Evolutionary conservation across 1,284 basidiomycete species (phyloP).

Genomic region (Leucoagaricus sp.): DNA sequence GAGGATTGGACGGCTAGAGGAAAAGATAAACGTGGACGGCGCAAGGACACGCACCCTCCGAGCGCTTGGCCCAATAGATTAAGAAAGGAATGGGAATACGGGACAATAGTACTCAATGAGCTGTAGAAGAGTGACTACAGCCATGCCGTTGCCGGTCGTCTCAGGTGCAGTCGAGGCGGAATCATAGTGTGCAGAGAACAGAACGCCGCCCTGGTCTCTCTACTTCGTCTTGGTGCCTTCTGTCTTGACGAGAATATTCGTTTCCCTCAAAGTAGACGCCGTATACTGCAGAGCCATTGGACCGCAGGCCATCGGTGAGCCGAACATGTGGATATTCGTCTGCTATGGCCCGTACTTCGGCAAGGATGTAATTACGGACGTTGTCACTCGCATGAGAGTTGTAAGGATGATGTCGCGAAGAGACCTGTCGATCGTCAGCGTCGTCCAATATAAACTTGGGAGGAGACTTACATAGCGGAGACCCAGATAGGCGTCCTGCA

Average conservation of each 20-base stretch:
- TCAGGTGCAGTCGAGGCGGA: constrained; percentile 77
- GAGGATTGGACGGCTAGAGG: constrained; percentile 58
- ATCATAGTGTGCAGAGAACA: constrained; percentile 83
- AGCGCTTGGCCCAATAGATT: constrained; percentile 82
- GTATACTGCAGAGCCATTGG: constrained; percentile 44
- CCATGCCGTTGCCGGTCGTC: constrained; percentile 78
- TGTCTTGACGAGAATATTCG: constrained; percentile 70
- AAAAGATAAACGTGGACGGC: not conserved
- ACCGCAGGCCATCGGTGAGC: constrained; percentile 56
- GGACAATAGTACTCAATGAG: constrained; percentile 65
- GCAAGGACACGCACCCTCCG: constrained; percentile 56
- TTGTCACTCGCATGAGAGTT: constrained; percentile 74
- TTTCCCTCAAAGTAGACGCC: constrained; percentile 70
- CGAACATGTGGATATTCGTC: constrained; percentile 43
- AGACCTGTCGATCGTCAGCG: constrained; percentile 46
- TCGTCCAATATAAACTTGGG: not conserved
- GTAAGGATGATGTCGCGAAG: constrained; percentile 70
- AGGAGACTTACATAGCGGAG: constrained; percentile 8
- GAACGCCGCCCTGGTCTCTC: constrained; percentile 45
- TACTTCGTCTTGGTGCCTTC: constrained; percentile 51
- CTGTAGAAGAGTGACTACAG: constrained; percentile 64
- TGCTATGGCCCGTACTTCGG: constrained; percentile 50
- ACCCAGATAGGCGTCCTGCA: constrained; percentile 6
- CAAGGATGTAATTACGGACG: constrained; percentile 60
- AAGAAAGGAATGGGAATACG: constrained; percentile 64